Base-by-base conservation (phyloP, 345 rosid species). In the Noccaea caerulescens region DNA sequence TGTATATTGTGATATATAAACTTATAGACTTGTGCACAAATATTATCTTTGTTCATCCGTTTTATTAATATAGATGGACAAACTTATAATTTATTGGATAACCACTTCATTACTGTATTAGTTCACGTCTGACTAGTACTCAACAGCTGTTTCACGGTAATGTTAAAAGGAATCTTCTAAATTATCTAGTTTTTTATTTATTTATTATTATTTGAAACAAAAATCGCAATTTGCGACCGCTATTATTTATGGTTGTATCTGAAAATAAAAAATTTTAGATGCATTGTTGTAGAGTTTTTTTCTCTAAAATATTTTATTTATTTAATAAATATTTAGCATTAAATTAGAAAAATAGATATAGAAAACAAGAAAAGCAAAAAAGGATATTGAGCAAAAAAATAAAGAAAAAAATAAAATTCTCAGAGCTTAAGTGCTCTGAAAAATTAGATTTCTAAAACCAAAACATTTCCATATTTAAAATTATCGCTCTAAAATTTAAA, bases 1-100 rank as follows among this genome's bases (percentile, higher is more conserved):
- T 14, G 46, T 45, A 34, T 8, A 41, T 54, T 42, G 4, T 51
- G 37, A 51, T 51, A 30, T 51, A 30, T 64, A 66, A 41, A 65
- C 4, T 20, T 36, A 25, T 20, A 38, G 12, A 13, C 10, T 13
- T 54, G 33, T 32, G 33, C 59, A 54, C 39, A 6, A 33, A 13
- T 1, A 32, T 33, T 9, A 32, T n/a, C 11, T 33, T 13, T 10
- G 3, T 54, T 34, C 25, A 55, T 33, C 60, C 42, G 18, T 4
- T 33, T 13, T 55, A 32, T 55, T 8, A 53, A n/a, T 54, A 7
- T 7, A 54, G 14, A 53, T 53, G 39, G 20, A 12, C 1, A 53
- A 16, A 7, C 25, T 46, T 7, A 45, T 7, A 51, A 36, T 52
- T 12, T 54, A n/a, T n/a, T n/a, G 59, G 23, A 54, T 32, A 32